These are phyloP conservation scores for Rosa lucieae DNA, from an alignment of 306 rosid species.

Conservation along the genomic window DNA sequence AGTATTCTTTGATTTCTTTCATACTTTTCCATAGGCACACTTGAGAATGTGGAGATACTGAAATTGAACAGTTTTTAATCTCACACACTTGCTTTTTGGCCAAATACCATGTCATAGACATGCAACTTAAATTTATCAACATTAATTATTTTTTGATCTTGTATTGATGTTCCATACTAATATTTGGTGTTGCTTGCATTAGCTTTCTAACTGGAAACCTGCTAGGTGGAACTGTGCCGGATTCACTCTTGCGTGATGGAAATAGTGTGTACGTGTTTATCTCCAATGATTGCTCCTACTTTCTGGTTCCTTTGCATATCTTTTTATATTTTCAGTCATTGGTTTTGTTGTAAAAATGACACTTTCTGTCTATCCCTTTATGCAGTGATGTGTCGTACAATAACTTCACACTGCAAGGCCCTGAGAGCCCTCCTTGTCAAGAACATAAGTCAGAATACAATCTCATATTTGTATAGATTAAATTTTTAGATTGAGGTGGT, in stretches of 20 bases:
- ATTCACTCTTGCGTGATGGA: constrained; percentile 51
- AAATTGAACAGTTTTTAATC: not conserved
- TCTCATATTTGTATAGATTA: constrained; percentile 9
- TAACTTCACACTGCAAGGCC: constrained; percentile 59
- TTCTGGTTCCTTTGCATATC: not conserved
- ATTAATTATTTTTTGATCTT: not conserved
- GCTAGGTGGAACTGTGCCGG: constrained; percentile 62
- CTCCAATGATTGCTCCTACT: not conserved
- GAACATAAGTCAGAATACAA: constrained; percentile 39
- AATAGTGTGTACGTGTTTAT: constrained; percentile 48
- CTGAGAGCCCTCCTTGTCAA: constrained; percentile 41
- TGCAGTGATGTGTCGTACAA: constrained; percentile 87
- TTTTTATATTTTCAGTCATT: not conserved
- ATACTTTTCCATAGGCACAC: not conserved
- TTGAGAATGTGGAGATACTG: not conserved
- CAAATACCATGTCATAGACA: not conserved
- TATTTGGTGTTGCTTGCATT: constrained; percentile 23
- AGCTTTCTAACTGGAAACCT: constrained; percentile 69
- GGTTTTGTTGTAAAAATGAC: not conserved
- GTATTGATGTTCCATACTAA: constrained; percentile 19
- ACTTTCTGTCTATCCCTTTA: constrained; percentile 7
- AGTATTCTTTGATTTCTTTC: not conserved
- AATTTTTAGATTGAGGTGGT: constrained; percentile 10
- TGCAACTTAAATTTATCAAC: not conserved
- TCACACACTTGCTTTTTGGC: not conserved